phyloP scores from a whole-genome alignment of 805 yeast genomes.

The Wickerhamiella occidentalis region DNA sequence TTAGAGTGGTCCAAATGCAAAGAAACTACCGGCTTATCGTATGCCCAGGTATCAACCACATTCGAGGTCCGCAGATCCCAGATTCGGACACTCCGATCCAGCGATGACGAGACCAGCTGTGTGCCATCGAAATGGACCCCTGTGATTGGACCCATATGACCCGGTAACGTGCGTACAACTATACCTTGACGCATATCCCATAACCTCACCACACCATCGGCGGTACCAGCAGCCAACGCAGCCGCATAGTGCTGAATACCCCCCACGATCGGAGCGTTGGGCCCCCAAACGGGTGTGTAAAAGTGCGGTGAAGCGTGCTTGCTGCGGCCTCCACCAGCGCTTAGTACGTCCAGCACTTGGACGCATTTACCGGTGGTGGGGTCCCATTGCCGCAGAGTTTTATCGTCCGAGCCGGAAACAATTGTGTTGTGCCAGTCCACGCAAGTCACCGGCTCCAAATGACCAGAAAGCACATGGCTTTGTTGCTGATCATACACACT shows the following conservation, averaged over 20 bases:
- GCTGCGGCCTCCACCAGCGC: slow-evolving; percentile 35
- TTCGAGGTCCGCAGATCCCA: slow-evolving; percentile 68
- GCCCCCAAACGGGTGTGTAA: slow-evolving; percentile 6
- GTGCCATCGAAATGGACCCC: slow-evolving; percentile 57
- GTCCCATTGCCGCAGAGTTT: slow-evolving; percentile 70
- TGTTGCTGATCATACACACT: slow-evolving; percentile 15
- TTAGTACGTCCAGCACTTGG: slow-evolving; percentile 57
- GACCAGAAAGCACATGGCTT: slow-evolving; percentile 41
- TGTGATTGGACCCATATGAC: slow-evolving; percentile 61
- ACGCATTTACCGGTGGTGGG: slow-evolving; percentile 49
- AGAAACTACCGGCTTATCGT: slow-evolving; percentile 42
- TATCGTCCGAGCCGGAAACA: slow-evolving; percentile 59
- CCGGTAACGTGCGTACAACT: slow-evolving; percentile 31
- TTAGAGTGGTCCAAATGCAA: slow-evolving; percentile 48
- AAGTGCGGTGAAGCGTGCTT: slow-evolving; percentile 8
- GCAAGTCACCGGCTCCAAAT: slow-evolving; percentile 55
- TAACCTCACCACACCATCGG: slow-evolving; percentile 59
- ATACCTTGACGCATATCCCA: slow-evolving; percentile 70
- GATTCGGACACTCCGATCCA: slow-evolving; percentile 49
- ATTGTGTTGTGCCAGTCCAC: slow-evolving; percentile 35
- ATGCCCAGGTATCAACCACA: slow-evolving; percentile 48
- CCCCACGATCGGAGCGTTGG: slow-evolving; percentile 36
- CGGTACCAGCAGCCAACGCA: slow-evolving; percentile 67
- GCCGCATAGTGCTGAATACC: slow-evolving; percentile 63
- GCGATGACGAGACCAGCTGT: slow-evolving; percentile 50